Evolutionary conservation across 306 rosid genomes (phyloP).

Genomic region (Inga oerstediana): DNA sequence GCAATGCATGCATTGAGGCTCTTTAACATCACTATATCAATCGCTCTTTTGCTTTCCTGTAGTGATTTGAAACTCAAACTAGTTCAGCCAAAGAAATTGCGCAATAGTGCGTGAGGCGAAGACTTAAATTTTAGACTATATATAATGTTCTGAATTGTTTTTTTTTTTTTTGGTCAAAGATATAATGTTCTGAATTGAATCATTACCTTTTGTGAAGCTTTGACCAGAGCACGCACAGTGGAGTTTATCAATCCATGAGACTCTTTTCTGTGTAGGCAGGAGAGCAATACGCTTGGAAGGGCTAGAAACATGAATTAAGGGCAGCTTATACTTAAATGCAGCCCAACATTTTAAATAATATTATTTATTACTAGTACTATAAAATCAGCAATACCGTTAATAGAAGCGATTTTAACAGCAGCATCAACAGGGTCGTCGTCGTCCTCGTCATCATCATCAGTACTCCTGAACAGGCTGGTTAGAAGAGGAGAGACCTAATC

Average conservation of each 20-base stretch:
- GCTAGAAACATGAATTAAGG: conserved; percentile 29
- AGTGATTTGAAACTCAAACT: conserved; percentile 1
- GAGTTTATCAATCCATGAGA: background rate
- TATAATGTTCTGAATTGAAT: too few relatives aligned
- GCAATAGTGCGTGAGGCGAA: background rate
- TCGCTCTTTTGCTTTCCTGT: conserved; percentile 21
- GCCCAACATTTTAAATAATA: conserved; percentile 1
- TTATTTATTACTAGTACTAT: background rate
- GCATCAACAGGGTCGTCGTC: too few relatives aligned
- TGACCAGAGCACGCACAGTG: conserved; percentile 16
- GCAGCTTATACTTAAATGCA: background rate
- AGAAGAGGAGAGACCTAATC: conserved; percentile 29
- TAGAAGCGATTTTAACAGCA: conserved; percentile 18
- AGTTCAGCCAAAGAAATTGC: background rate
- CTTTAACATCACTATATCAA: background rate
- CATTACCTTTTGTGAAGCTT: conserved; percentile 24
- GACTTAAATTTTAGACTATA: too few relatives aligned
- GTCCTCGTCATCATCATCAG: background rate
- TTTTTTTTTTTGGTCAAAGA: too few relatives aligned
- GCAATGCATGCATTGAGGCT: conserved; percentile 20
- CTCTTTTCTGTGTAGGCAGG: background rate
- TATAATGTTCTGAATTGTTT: too few relatives aligned
- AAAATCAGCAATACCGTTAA: conserved; percentile 21
- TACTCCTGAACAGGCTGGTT: background rate
- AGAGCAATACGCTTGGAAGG: conserved; percentile 26